A percentile compares a stretch with the other conserved stretches of the same genome.
Evolutionary conservation across 805 yeast genomes (phyloP).

Genomic region (Cyberlindnera misumaiensis): DNA sequence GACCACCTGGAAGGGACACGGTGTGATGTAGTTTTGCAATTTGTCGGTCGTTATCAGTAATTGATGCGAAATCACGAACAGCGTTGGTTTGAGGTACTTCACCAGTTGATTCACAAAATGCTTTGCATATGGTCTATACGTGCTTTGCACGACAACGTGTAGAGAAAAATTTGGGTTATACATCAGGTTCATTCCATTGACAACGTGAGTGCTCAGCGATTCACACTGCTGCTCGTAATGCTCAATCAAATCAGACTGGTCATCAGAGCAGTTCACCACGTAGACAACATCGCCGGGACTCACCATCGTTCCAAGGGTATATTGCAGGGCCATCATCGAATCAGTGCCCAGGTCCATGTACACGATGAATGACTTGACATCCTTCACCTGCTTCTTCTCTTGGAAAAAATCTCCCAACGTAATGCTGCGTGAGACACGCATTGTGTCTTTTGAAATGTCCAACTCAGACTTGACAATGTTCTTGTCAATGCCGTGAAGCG

Average conservation of each 20-base stretch:
- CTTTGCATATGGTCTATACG: constrained; percentile 33
- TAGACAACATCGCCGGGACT: constrained; percentile 79
- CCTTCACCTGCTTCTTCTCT: constrained; percentile 12
- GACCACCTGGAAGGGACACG: constrained; percentile 19
- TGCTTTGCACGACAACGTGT: constrained; percentile 27
- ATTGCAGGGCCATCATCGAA: constrained; percentile 75
- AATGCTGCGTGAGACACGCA: constrained; percentile 60
- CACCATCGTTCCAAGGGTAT: constrained; percentile 81
- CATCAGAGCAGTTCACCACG: constrained; percentile 48
- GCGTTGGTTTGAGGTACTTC: constrained; percentile 27
- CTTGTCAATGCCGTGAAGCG: constrained; percentile 25
- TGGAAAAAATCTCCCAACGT: constrained; percentile 60
- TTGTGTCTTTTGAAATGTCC: constrained; percentile 43
- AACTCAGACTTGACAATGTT: constrained; percentile 49
- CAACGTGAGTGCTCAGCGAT: constrained; percentile 7
- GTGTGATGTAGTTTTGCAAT: constrained; percentile 17
- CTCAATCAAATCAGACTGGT: constrained; percentile 26
- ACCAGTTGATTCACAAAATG: constrained; percentile 31
- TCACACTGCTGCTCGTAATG: constrained; percentile 12
- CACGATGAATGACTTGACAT: constrained; percentile 56
- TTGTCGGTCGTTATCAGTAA: constrained; percentile 11
- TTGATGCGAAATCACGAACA: constrained; percentile 16
- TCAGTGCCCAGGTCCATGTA: constrained; percentile 83
- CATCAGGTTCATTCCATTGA: constrained; percentile 10
- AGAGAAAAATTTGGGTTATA: constrained; percentile 15